Conservation (phyloP, 1,284 basidiomycete species). For the Ustilago hordei region DNA sequence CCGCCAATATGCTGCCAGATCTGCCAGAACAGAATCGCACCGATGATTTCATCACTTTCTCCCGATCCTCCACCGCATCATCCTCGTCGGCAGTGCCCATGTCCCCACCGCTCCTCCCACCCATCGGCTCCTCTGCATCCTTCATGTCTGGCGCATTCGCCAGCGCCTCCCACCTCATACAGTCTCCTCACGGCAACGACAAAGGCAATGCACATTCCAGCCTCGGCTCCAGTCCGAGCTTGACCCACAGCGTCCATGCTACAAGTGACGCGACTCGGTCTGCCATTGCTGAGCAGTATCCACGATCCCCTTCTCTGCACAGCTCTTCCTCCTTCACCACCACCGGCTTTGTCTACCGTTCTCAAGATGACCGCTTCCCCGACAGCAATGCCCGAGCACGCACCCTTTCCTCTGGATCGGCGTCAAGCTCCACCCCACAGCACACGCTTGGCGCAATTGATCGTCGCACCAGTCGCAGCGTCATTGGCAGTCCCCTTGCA, state of each 20-base stretch:
- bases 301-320: conserved; percentile 29
- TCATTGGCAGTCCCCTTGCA: conserved; percentile 24
- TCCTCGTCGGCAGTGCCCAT: conserved; percentile 4
- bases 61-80: conserved; percentile 27
- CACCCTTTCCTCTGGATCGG: conserved; percentile 18
- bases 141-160: conserved; percentile 14
- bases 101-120: conserved; percentile 21
- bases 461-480: conserved; percentile 15
- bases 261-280: conserved; percentile 7
- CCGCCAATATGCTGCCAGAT: conserved; percentile 26
- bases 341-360: conserved; percentile 11
- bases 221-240: conserved; percentile 24
- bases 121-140: conserved; percentile 17
- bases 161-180: background rate
- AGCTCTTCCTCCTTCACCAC: conserved; percentile 29
- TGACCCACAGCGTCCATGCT: conserved; percentile 13
- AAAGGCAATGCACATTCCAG: conserved; percentile 20
- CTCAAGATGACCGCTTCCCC: conserved; percentile 12
- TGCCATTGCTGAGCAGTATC: conserved; percentile 24
- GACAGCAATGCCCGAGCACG: conserved; percentile 3
- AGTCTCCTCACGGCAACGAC: conserved; percentile 12
- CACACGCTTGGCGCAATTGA: conserved; percentile 7
- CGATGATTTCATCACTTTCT: conserved; percentile 14
- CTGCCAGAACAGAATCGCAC: conserved; percentile 33
- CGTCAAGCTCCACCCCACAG: conserved; percentile 3